Base-by-base conservation (phyloP, 805 yeast species). In the Diddensiella santjacobensis region DNA sequence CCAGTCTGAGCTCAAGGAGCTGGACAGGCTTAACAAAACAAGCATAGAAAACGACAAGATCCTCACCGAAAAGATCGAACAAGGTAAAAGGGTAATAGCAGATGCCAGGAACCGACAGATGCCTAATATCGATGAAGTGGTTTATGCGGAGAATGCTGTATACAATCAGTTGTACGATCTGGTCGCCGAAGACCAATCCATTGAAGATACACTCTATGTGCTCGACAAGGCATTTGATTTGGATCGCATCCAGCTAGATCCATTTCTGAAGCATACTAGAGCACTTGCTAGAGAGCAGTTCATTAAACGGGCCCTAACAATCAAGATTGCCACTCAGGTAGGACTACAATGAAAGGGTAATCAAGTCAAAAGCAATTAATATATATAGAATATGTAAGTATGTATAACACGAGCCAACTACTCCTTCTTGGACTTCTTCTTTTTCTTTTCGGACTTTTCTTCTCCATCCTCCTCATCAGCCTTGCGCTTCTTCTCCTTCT, bases 221-320 rank as follows among this genome's bases (percentile, higher is more conserved):
- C 68, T 89, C 6, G 76, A 78, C 3, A 78, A 80, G 18, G 74
- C 79, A 3, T 78, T 75, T 50, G 81, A 76, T 48, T 56, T 66
- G 2, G 81, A 79, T 3, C 60, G 67, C 40, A 58, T 81, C n/a
- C 48, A 66, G 3, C 57, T 78, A 19, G 72, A 70, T 2, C 62
- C 61, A 17, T 77, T 75, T 54, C 55, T 77, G 49, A 71, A 70
- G 50, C 71, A 75, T 23, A 68, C 77, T 0, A 68, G 91, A 49
- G 70, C 70, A 36, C 63, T 81, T 18, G 84, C 86, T 1, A 70
- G 89, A 44, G 80, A 81, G 29, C 87, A 84, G 61, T 84, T 83
- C 58, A 55, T 73, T 57, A 68, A 73, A 42, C 71, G 80, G 53
- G 71, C 76, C 13, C 68, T 78, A 47, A 70, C 66, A 62, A 44